Percentiles rank a stretch among this genome's conserved stretches.
These are phyloP conservation scores for Candida odintsovae DNA, from an alignment of 805 yeast species.

Conservation along the genomic window DNA sequence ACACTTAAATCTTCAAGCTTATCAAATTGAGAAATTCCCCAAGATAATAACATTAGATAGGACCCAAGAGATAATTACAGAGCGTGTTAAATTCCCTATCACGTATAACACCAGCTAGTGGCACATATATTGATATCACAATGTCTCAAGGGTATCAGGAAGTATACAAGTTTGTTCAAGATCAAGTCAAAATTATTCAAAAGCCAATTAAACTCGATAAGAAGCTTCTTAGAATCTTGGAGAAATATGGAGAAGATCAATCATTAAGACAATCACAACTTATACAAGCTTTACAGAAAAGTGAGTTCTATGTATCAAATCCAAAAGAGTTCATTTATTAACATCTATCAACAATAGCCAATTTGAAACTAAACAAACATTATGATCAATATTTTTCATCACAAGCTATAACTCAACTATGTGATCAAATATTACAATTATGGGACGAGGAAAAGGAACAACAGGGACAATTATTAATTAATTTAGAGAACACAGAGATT, in stretches of 20 bases:
- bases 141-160: conserved; percentile 7
- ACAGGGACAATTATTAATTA: conserved; percentile 1
- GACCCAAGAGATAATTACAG: too few species aligned
- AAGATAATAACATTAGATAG: too few species aligned
- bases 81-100: not conserved
- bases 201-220: conserved; percentile 8
- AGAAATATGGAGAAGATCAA: conserved; percentile 1
- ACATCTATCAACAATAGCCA: conserved; percentile 6
- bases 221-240: conserved; percentile 1
- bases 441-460: conserved; percentile 8
- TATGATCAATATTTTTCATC: conserved; percentile 13
- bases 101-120: too few species aligned
- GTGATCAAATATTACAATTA: conserved; percentile 16
- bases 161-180: conserved; percentile 9
- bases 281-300: not conserved
- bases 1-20: too few species aligned
- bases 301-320: conserved; percentile 2
- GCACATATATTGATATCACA: not conserved
- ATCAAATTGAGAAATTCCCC: too few species aligned
- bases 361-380: conserved; percentile 5
- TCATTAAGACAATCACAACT: not conserved
- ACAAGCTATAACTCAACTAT: conserved; percentile 17
- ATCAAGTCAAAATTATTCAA: conserved; percentile 6
- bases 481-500: conserved; percentile 8
- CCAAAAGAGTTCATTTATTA: not conserved